A percentile compares a stretch with the other conserved stretches of the same genome.
Conservation (phyloP, 169 alveolate genomes). For the Plasmodium adleri region DNA sequence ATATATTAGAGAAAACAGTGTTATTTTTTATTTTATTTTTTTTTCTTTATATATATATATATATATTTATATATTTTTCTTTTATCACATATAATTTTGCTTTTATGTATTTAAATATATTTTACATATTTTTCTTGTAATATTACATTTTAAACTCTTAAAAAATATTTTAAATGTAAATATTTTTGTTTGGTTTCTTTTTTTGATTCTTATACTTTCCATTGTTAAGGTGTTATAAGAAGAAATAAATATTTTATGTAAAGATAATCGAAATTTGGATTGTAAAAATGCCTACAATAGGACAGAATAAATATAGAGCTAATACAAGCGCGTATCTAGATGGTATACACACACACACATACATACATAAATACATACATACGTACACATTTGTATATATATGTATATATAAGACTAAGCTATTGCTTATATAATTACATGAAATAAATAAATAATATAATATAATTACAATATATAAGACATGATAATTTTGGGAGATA, state of each 20-base stretch:
- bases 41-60: too few species aligned
- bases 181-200: constrained; percentile 9
- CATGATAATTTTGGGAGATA: too few species aligned
- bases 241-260: constrained; percentile 10
- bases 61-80: too few species aligned
- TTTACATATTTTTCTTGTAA: constrained; percentile 4
- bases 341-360: constrained; percentile 23
- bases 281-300: constrained; percentile 73
- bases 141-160: constrained; percentile 16
- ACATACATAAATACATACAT: too few species aligned
- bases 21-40: too few species aligned
- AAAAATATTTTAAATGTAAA: constrained; percentile 22
- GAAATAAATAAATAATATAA: not conserved
- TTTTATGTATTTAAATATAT: too few species aligned
- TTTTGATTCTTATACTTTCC: not conserved
- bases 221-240: not conserved
- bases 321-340: constrained; percentile 42
- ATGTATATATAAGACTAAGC: not conserved
- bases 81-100: too few species aligned
- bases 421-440: not conserved
- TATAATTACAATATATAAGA: not conserved
- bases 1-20: too few species aligned
- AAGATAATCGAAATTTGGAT: constrained; percentile 3
- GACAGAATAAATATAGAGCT: constrained; percentile 54
- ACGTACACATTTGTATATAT: too few species aligned